phyloP scores from a whole-genome alignment of 2,329 filamentous ascomycete species.

The Sclerotinia spermophila region DNA sequence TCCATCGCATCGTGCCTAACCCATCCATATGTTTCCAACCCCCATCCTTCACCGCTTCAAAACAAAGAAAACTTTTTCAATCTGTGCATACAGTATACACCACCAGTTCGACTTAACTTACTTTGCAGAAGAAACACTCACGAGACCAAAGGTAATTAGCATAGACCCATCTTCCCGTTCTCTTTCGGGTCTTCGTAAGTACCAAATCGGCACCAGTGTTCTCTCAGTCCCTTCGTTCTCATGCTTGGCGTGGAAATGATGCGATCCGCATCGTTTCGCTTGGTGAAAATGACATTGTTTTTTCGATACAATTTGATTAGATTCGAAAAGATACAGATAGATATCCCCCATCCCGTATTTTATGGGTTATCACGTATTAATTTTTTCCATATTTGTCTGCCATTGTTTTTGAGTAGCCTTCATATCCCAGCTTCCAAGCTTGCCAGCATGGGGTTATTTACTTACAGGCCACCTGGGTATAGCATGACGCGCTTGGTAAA shows the following conservation, averaged over 20 bases:
- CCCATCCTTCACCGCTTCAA: conserved; percentile 13
- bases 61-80: not conserved
- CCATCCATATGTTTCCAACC: not conserved
- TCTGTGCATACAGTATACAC: not conserved
- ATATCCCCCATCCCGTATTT: not conserved
- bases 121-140: not conserved
- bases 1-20: not conserved
- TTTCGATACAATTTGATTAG: not conserved
- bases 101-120: not conserved
- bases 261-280: not conserved
- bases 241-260: not conserved
- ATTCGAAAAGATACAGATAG: not conserved
- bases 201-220: not conserved
- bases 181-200: not conserved
- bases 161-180: not conserved
- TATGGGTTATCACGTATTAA: not conserved
- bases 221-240: not conserved
- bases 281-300: not conserved
- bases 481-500: conserved; percentile 3
- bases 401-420: not conserved
- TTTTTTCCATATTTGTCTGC: not conserved
- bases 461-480: not conserved
- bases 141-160: conserved; percentile 11
- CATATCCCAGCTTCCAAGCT: not conserved
- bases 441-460: not conserved